A percentile compares a stretch with the other conserved stretches of the same genome.
Evolutionary conservation across 305 asterid species (phyloP).

Genomic region (Rubia peregrina): DNA sequence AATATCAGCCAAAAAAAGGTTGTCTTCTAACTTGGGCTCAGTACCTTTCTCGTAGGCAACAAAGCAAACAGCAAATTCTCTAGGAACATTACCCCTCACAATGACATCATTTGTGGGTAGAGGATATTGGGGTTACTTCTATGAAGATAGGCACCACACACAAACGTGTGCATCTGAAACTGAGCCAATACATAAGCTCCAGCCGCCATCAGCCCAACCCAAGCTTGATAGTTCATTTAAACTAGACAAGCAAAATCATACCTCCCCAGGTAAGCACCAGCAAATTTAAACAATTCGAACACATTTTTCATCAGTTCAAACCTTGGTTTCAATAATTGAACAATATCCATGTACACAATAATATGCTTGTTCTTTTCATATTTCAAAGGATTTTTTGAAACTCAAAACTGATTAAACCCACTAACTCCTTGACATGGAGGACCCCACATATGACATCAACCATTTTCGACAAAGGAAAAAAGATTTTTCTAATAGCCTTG

Average conservation of each 20-base stretch:
- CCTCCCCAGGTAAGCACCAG: conserved; percentile 55
- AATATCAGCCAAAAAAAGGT: conserved; percentile 59
- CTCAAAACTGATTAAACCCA: conserved; percentile 68
- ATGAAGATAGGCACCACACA: conserved; percentile 64
- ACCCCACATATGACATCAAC: conserved; percentile 93
- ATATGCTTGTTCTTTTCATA: too few species aligned
- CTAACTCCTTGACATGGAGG: conserved; percentile 99
- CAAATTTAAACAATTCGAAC: conserved; percentile 62
- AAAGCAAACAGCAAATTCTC: conserved; percentile 50
- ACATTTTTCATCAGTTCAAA: conserved; percentile 84
- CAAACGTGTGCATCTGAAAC: conserved; percentile 65
- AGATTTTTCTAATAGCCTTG: conserved; percentile 41
- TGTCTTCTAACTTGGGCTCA: conserved; percentile 17
- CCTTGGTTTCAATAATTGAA: conserved; percentile 47
- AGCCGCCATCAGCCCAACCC: conserved; percentile 86
- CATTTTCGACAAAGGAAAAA: conserved; percentile 71
- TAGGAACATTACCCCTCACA: conserved; percentile 46
- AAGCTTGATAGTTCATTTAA: conserved; percentile 61
- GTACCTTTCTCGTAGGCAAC: conserved; percentile 49
- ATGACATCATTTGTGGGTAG: conserved; percentile 69
- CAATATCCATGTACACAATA: conserved; percentile 6
- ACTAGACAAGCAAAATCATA: conserved; percentile 59
- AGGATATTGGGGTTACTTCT: conserved; percentile 74
- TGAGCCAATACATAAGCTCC: conserved; percentile 89
- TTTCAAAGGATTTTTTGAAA: conserved; percentile 38